A percentile compares a stretch with the other conserved stretches of the same genome.
These are phyloP conservation scores for Talaromyces piceae DNA, from an alignment of 2,329 filamentous ascomycete genomes.

Conservation along the genomic window DNA sequence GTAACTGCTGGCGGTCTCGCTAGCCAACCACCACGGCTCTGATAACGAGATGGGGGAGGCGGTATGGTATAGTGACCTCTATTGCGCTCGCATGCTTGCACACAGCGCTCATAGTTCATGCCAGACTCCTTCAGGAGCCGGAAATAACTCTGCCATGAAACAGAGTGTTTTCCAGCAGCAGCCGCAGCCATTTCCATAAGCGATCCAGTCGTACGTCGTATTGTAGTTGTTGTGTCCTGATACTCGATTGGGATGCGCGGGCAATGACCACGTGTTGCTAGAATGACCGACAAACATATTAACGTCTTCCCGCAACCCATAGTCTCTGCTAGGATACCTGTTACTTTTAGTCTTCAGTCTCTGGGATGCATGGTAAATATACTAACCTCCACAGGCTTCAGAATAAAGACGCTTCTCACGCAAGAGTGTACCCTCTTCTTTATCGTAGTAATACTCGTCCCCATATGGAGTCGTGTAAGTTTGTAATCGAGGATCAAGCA, in stretches of 20 bases:
- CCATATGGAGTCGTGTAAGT: slow-evolving; percentile 54
- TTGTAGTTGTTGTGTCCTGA: slow-evolving; percentile 35
- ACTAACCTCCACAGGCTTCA: slow-evolving; percentile 60
- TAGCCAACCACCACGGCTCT: slow-evolving; percentile 36
- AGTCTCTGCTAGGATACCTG: slow-evolving; percentile 40
- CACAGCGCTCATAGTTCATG: slow-evolving; percentile 48
- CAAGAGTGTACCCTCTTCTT: slow-evolving; percentile 54
- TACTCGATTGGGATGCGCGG: slow-evolving; percentile 59
- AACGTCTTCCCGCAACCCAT: slow-evolving; percentile 71
- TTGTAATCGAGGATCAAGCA: slow-evolving; percentile 68
- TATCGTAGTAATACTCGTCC: slow-evolving; percentile 61
- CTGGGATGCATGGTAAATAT: background rate
- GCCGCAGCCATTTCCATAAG: slow-evolving; percentile 71
- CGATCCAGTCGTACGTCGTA: slow-evolving; percentile 49
- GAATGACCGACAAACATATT: slow-evolving; percentile 69
- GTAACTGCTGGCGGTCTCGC: slow-evolving; percentile 32
- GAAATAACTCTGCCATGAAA: slow-evolving; percentile 65
- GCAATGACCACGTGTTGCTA: slow-evolving; percentile 65
- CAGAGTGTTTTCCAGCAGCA: slow-evolving; percentile 55
- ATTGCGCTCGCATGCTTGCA: slow-evolving; percentile 51
- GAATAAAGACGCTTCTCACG: slow-evolving; percentile 67
- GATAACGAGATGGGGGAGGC: slow-evolving; percentile 34
- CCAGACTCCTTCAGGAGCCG: slow-evolving; percentile 43
- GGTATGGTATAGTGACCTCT: slow-evolving; percentile 54
- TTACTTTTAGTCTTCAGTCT: background rate